Conservation (phyloP, 2,329 filamentous ascomycete species). For the Trichophyton equinum region DNA sequence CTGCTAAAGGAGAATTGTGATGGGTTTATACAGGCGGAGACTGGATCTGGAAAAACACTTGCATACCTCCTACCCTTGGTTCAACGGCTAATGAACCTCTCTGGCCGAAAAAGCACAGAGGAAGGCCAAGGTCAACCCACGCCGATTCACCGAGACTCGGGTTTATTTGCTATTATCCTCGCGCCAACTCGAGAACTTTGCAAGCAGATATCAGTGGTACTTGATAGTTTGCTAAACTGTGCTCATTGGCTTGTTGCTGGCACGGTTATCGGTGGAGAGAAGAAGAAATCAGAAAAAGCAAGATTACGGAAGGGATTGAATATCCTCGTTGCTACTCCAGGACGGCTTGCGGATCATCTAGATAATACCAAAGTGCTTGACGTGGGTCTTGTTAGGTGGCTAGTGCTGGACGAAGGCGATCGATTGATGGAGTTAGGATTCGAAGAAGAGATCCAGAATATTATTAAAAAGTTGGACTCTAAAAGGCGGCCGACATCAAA, state of each 20-base stretch:
- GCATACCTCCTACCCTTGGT: conserved; percentile 91
- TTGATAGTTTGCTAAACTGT: conserved; percentile 75
- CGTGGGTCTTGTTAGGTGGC: conserved; percentile 79
- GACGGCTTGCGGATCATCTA: conserved; percentile 79
- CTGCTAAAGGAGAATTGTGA: conserved; percentile 70
- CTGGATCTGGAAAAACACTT: conserved; percentile 91
- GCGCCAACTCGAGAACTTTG: conserved; percentile 88
- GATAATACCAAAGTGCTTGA: conserved; percentile 84
- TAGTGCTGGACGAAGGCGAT: conserved; percentile 92
- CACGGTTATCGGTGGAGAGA: conserved; percentile 62
- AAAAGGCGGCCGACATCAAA: conserved; percentile 48
- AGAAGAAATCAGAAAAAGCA: conserved; percentile 79
- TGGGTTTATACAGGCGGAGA: conserved; percentile 93
- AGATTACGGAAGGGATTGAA: conserved; percentile 86
- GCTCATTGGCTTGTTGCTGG: conserved; percentile 91
- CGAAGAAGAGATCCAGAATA: conserved; percentile 80
- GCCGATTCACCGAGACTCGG: conserved; percentile 67
- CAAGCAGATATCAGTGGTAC: conserved; percentile 78
- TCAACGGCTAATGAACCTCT: conserved; percentile 71
- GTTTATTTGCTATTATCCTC: conserved; percentile 85
- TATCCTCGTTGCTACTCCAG: conserved; percentile 88
- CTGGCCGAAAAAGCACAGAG: conserved; percentile 37
- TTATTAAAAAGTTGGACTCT: conserved; percentile 65
- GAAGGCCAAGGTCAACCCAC: conserved; percentile 26
- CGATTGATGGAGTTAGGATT: conserved; percentile 98